Conservation (phyloP, 139 green algal genomes). For the Desmodesmus armatus region DNA sequence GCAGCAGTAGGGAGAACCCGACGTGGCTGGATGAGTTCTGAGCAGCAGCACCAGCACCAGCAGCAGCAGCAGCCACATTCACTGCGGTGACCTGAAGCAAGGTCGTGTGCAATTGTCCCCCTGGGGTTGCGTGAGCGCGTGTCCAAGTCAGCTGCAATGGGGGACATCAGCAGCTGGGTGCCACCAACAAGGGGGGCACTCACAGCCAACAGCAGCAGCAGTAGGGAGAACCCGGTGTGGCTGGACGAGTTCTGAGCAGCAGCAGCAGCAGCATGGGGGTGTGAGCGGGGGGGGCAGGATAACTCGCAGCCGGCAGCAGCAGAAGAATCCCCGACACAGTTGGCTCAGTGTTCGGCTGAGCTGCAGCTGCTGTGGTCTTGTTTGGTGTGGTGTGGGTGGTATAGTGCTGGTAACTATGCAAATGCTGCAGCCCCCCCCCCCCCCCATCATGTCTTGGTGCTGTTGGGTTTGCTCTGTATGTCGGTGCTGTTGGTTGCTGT, state of each 20-base stretch:
- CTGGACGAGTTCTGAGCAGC: slow-evolving; percentile 48
- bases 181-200: background rate
- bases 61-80: slow-evolving; percentile 20
- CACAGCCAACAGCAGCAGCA: background rate
- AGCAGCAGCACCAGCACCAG: background rate
- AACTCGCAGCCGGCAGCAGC: background rate
- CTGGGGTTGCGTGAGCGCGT: background rate
- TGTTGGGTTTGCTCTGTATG: too few species aligned
- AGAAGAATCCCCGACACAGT: too few species aligned
- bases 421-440: too few species aligned
- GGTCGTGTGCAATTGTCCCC: background rate
- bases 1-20: background rate
- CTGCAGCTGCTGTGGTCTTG: too few species aligned
- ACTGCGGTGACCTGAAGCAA: background rate
- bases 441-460: too few species aligned
- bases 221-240: slow-evolving; percentile 42
- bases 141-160: background rate
- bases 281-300: background rate
- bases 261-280: background rate
- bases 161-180: background rate
- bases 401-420: too few species aligned
- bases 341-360: too few species aligned
- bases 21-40: slow-evolving; percentile 51
- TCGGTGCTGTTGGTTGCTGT: too few species aligned
- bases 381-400: too few species aligned